Conservation (phyloP, 805 yeast genomes). For the Schwanniomyces polymorphus region DNA sequence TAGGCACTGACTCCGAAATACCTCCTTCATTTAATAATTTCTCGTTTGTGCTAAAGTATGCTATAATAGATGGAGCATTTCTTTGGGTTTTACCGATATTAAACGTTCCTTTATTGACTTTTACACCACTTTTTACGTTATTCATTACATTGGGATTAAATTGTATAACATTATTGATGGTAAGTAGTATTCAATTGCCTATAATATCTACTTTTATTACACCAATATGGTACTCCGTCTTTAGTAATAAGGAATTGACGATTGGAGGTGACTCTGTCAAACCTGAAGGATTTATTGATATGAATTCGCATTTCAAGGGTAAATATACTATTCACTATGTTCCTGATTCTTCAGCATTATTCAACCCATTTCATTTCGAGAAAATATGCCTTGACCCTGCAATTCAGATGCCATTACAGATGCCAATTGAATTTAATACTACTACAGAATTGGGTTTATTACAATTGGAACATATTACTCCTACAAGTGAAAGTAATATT, state of each 20-base stretch:
- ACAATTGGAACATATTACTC: constrained; percentile 61
- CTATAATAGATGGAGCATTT: constrained; percentile 69
- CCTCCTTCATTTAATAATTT: constrained; percentile 47
- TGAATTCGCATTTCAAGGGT: constrained; percentile 75
- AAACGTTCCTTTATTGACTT: constrained; percentile 72
- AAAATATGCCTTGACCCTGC: constrained; percentile 57
- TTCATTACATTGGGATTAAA: constrained; percentile 48
- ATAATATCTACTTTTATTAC: constrained; percentile 29
- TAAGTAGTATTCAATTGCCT: constrained; percentile 52
- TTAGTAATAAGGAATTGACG: constrained; percentile 49
- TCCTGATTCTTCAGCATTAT: constrained; percentile 85
- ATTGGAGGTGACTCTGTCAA: constrained; percentile 48
- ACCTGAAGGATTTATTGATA: constrained; percentile 39
- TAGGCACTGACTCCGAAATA: constrained; percentile 25
- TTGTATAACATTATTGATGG: constrained; percentile 52
- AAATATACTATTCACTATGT: constrained; percentile 80
- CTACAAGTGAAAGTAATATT: constrained; percentile 47
- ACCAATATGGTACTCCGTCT: constrained; percentile 45
- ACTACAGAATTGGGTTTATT: constrained; percentile 68
- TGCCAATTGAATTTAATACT: constrained; percentile 82
- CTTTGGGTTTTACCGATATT: constrained; percentile 71
- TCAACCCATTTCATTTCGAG: constrained; percentile 69
- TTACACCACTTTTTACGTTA: constrained; percentile 56
- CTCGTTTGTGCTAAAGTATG: constrained; percentile 68
- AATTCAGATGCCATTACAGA: constrained; percentile 25